A percentile compares a stretch with the other conserved stretches of the same genome.
These are phyloP conservation scores for Colletotrichum sidae DNA, from an alignment of 2,329 filamentous ascomycete genomes.

Conservation along the genomic window DNA sequence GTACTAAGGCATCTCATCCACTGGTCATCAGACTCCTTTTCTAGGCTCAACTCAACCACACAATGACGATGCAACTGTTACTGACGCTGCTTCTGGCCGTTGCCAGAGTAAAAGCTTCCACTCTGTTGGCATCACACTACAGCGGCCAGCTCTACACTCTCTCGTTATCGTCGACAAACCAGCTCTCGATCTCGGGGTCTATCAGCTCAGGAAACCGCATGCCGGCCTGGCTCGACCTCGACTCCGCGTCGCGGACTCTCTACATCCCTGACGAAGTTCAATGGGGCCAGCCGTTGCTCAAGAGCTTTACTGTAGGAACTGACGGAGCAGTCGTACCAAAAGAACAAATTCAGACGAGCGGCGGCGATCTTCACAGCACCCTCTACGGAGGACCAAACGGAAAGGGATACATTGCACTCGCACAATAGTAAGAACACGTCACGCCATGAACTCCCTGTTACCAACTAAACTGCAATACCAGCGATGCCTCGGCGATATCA, in stretches of 20 bases:
- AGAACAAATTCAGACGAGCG: constrained; percentile 46
- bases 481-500: constrained; percentile 55
- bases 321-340: constrained; percentile 47
- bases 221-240: constrained; percentile 53
- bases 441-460: not conserved
- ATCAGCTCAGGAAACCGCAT: constrained; percentile 47
- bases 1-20: too few species aligned
- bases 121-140: constrained; percentile 53
- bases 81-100: not conserved
- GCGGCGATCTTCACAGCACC: constrained; percentile 54
- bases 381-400: constrained; percentile 53
- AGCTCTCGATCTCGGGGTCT: constrained; percentile 44
- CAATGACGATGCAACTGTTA: not conserved
- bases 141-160: constrained; percentile 53
- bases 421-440: constrained; percentile 54
- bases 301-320: constrained; percentile 47
- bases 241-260: constrained; percentile 45
- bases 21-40: too few species aligned
- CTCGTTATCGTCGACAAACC: constrained; percentile 43
- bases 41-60: not conserved
- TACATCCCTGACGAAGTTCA: constrained; percentile 53
- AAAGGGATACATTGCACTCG: constrained; percentile 54
- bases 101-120: constrained; percentile 30
- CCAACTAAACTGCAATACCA: constrained; percentile 33
- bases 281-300: constrained; percentile 49